Evolutionary conservation across 345 rosid species (phyloP).

Genomic region (Ailanthus altissimus): DNA sequence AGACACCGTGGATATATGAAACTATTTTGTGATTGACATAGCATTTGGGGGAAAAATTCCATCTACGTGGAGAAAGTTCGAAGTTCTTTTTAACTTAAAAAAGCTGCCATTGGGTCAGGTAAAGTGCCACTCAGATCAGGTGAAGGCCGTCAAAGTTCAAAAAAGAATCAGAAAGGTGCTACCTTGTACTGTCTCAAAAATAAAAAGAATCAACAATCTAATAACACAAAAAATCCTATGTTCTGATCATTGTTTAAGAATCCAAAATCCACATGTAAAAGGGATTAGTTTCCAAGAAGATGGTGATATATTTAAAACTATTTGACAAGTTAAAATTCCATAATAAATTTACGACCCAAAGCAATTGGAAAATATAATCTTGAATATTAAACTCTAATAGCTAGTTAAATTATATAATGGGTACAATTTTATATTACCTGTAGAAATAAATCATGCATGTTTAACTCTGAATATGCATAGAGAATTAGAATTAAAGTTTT

Average conservation of each 20-base stretch:
- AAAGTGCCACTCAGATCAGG: slow-evolving; percentile 9
- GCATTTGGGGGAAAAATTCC: slow-evolving; percentile 9
- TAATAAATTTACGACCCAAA: slow-evolving; percentile 1
- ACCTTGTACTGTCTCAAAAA: background rate
- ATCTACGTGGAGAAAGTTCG: background rate
- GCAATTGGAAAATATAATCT: background rate
- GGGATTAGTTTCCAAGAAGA: slow-evolving; percentile 2
- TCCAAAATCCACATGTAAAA: slow-evolving; percentile 15
- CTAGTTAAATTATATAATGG: background rate
- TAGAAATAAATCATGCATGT: slow-evolving; percentile 73
- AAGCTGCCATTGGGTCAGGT: background rate
- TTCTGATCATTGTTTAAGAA: slow-evolving; percentile 10
- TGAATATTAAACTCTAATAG: background rate
- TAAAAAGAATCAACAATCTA: background rate
- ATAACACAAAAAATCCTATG: slow-evolving; percentile 6
- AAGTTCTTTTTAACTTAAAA: background rate
- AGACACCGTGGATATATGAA: background rate
- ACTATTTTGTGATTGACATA: background rate
- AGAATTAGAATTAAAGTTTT: background rate
- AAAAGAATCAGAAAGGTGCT: background rate
- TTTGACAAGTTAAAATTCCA: background rate
- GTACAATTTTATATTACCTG: slow-evolving; percentile 39
- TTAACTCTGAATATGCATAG: slow-evolving; percentile 48
- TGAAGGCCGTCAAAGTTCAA: background rate
- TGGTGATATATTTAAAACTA: background rate